Conservation (phyloP, 768 basidiomycete genomes). For the Pleurotus sapidus region DNA sequence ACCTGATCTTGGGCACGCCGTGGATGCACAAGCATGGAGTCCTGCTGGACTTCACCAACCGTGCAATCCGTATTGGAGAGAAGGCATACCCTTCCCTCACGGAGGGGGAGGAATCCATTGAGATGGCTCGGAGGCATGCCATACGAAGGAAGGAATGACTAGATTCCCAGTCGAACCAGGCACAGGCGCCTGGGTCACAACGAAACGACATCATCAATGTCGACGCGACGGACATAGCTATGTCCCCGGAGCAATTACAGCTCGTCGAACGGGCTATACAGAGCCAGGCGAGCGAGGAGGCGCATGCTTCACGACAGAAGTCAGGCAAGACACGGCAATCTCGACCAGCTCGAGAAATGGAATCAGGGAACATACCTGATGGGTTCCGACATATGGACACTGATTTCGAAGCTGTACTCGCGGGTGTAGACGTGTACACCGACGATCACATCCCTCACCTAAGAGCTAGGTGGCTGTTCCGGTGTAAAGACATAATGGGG, state of each 20-base stretch:
- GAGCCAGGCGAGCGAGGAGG: too few species aligned
- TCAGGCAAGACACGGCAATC: background rate
- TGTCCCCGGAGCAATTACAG: background rate
- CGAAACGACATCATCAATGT: background rate
- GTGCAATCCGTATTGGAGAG: background rate
- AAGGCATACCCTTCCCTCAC: background rate
- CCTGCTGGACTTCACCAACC: slow-evolving; percentile 19
- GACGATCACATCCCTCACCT: slow-evolving; percentile 8
- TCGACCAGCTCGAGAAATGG: too few species aligned
- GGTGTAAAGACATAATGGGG: slow-evolving; percentile 20
- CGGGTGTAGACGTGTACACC: background rate
- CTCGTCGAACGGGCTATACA: too few species aligned
- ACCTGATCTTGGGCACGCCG: slow-evolving; percentile 31
- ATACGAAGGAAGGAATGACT: background rate
- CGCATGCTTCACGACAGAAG: background rate
- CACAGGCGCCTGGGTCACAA: background rate
- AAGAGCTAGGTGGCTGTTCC: slow-evolving; percentile 17
- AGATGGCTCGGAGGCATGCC: background rate
- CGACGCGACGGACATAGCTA: background rate
- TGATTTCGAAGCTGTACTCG: too few species aligned
- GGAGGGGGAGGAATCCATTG: background rate
- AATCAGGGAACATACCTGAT: too few species aligned
- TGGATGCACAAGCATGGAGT: slow-evolving; percentile 23
- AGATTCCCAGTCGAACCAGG: background rate
- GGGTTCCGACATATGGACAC: too few species aligned